Evolutionary conservation across 148 eudicot species (phyloP).

Genomic region (Chenopodium album): DNA sequence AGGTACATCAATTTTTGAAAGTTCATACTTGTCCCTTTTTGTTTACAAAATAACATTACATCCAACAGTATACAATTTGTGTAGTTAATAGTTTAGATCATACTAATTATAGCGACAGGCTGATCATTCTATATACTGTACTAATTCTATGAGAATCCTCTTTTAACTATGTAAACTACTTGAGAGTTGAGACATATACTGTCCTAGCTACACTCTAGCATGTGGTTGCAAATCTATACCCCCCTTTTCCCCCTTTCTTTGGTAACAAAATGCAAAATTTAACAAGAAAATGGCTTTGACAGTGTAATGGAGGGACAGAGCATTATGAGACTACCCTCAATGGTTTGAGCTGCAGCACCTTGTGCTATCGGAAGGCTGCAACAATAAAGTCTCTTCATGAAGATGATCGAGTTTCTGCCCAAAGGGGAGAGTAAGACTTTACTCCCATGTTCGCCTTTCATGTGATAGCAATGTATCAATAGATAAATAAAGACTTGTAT

Average conservation of each 20-base stretch:
- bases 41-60: not conserved
- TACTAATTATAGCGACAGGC: not conserved
- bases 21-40: not conserved
- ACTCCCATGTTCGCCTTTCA: not conserved
- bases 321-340: constrained; percentile 49
- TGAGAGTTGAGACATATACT: not conserved
- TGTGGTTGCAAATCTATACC: not conserved
- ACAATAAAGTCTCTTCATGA: not conserved
- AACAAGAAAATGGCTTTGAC: constrained; percentile 9
- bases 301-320: constrained; percentile 61
- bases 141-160: not conserved
- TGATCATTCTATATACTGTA: not conserved
- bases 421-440: not conserved
- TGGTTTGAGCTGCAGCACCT: constrained; percentile 18
- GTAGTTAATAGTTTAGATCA: not conserved
- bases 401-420: not conserved
- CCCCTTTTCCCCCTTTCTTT: too few relatives aligned
- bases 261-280: not conserved
- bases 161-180: not conserved
- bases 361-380: too few relatives aligned
- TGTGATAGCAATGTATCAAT: not conserved
- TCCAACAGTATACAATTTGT: not conserved
- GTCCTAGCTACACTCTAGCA: not conserved
- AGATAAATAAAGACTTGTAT: not conserved
- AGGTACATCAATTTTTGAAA: constrained; percentile 38